Base-by-base conservation (phyloP, 352 stramenopile genomes). In the Phytophthora meadii region DNA sequence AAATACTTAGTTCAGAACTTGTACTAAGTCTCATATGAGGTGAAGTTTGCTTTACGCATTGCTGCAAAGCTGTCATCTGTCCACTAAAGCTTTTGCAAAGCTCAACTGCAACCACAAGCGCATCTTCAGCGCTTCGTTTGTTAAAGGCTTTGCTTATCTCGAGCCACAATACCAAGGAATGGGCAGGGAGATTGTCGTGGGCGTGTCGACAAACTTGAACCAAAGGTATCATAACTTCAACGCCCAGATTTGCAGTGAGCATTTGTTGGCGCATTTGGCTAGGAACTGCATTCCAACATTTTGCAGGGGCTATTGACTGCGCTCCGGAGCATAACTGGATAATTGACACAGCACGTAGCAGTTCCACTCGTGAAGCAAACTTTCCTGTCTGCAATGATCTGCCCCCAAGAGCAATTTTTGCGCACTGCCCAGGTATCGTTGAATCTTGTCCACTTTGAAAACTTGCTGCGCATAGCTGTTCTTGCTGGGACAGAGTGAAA, bases 221-320 rank as follows among this genome's bases (percentile, higher is more conserved):
- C 10, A 82, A 45, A 40, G 60, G 54, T 12, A 62, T 64, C 17
- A 30, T 2, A 45, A 60, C 53, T 36, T 28, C 47, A 46, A 56
- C 50, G 24, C 55, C 28, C 25, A 47, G 7, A 9, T 54, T 27
- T 27, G 45, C 25, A 61, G 24, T 24, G 14, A 70, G 57, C 37
- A 72, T 60, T 47, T 70, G 48, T n/a, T 81, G 76, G 8, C 70
- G 64, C 34, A 76, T 25, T 59, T 73, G 59, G 0, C 48, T 40
- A 5, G 76, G 58, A 30, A 82, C 50, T 4, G 59, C 47, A 1
- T 70, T 34, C 82, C 82, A 92, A n/a, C 82, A 89, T 17, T 54
- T 56, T n/a, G 70, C 81, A 25, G 79, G 82, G 11, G 58, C 73
- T 30, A 27, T 53, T 36, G 51, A 54, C 2, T 36, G 48, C 10